Evolutionary conservation across 176 grass and related monocot species (phyloP), one percentile per base, ranked within the genome.

Genomic region (Avena insularis): DNA sequence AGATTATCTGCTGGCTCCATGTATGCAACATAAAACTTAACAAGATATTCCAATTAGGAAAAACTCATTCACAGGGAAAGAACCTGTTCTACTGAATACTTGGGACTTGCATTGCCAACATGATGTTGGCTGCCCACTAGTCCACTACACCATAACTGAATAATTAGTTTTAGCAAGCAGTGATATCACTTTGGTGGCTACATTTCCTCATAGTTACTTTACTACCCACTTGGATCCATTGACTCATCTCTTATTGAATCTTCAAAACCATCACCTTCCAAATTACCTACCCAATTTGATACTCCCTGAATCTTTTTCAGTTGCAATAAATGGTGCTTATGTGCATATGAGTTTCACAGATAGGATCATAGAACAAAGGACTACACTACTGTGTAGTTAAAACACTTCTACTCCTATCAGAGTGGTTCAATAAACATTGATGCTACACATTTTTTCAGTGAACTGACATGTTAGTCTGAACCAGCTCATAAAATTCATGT

Each of bases 181-280:
- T 35, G 33, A 35, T 35, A 35, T 35, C 33, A 35, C 27, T 36
- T 20, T 73, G 20, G 59, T 84, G 61, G 46, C 79, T 66, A 56
- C n/a, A 65, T 56, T 75, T 75, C 46, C 9, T 19, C 46, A 66
- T 82, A 40, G 36, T 25, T 82, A 46, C 56, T 81, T 25, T 82
- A 46, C 56, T 81, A 15, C 14, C 4, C 12, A 82, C 3, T 77
- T 9, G 0, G 47, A 75, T 49, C 16, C 25, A 36, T 68, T 81
- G 46, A 19, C 29, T 74, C 21, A 48, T 62, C 8, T 57, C 49
- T 45, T 40, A n/a, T 25, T 80, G 13, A 68, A 43, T 66, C 16
- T 79, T 43, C 15, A 56, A 23, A 85, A 36, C 35, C 73, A 55
- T 67, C 61, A 82, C 75, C 9, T 40, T 86, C 21, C 16, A 56